Percentiles rank a stretch among this genome's conserved stretches.
phyloP scores from a whole-genome alignment of 2,329 filamentous ascomycete species.

The Aureobasidium sp. region DNA sequence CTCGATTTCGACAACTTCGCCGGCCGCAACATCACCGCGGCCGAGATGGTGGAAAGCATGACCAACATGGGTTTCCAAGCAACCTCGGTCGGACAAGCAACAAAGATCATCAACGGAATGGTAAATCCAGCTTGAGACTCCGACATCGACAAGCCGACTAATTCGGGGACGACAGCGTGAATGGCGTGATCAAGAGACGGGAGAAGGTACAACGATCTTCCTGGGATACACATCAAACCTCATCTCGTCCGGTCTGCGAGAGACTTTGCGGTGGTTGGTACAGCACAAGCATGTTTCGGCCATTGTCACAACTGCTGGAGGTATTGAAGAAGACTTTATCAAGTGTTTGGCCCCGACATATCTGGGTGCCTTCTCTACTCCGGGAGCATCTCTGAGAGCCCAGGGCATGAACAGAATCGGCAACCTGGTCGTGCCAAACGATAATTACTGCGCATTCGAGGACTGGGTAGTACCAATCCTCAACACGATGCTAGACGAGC shows the following conservation, averaged over 20 bases:
- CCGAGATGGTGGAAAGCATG: constrained; percentile 77
- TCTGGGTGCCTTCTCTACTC: constrained; percentile 73
- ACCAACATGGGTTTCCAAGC: constrained; percentile 79
- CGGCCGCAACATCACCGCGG: constrained; percentile 67
- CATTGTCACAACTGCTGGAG: constrained; percentile 91
- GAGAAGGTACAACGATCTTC: constrained; percentile 82
- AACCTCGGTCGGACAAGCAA: constrained; percentile 73
- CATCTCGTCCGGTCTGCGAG: constrained; percentile 89
- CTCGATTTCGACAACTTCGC: constrained; percentile 84
- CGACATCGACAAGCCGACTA: neutral
- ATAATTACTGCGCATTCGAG: constrained; percentile 95
- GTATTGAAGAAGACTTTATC: constrained; percentile 95
- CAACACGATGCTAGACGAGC: constrained; percentile 88
- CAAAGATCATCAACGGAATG: constrained; percentile 93
- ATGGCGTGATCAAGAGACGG: constrained; percentile 73
- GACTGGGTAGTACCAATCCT: constrained; percentile 96
- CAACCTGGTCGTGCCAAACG: constrained; percentile 90
- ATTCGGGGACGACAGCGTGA: constrained; percentile 47
- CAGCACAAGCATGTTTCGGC: constrained; percentile 87
- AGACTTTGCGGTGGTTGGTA: constrained; percentile 85
- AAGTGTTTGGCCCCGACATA: constrained; percentile 95
- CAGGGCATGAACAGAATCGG: constrained; percentile 93
- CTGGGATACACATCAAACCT: constrained; percentile 96
- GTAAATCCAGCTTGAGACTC: constrained; percentile 41
- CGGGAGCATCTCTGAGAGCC: constrained; percentile 67